phyloP scores from a whole-genome alignment of 2,329 filamentous ascomycete genomes.

The Claviceps sorghi region DNA sequence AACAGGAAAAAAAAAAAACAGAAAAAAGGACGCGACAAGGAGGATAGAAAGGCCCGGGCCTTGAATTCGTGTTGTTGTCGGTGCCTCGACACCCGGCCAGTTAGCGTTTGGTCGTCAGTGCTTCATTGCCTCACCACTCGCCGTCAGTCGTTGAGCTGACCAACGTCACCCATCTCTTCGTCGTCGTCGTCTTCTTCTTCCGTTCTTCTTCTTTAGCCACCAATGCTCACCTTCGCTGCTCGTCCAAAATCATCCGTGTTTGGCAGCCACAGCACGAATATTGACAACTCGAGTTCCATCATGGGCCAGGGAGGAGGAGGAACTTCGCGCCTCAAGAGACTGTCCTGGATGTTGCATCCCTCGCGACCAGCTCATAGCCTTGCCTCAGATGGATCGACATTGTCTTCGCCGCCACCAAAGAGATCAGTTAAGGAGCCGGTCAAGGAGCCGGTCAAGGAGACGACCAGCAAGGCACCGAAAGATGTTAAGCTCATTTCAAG shows the following conservation, averaged over 20 bases:
- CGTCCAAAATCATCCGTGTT: constrained; percentile 4
- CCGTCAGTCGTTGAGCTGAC: neutral
- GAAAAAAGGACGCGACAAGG: too few relatives aligned
- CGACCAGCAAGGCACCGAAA: neutral
- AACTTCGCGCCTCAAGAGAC: constrained; percentile 3
- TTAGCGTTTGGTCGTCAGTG: neutral
- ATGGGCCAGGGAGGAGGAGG: constrained; percentile 4
- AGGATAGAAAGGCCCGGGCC: neutral
- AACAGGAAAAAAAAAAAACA: too few relatives aligned
- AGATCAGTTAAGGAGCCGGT: neutral
- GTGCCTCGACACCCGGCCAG: neutral
- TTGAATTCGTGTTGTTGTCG: neutral
- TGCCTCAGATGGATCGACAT: constrained; percentile 30
- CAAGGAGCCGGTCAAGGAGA: neutral
- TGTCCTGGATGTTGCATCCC: constrained; percentile 10
- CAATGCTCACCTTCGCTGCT: constrained; percentile 6
- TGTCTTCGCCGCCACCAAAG: constrained; percentile 7
- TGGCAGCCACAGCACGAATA: constrained; percentile 4
- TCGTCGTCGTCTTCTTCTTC: neutral
- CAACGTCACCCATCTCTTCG: neutral
- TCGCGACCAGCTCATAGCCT: constrained; percentile 16
- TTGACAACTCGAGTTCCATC: neutral
- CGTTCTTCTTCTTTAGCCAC: constrained; percentile 2
- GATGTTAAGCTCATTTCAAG: neutral
- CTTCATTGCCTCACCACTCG: neutral